Evolutionary conservation across 192 early-diverging fungal genomes (phyloP).

Genomic region (Oehlia diaphana): DNA sequence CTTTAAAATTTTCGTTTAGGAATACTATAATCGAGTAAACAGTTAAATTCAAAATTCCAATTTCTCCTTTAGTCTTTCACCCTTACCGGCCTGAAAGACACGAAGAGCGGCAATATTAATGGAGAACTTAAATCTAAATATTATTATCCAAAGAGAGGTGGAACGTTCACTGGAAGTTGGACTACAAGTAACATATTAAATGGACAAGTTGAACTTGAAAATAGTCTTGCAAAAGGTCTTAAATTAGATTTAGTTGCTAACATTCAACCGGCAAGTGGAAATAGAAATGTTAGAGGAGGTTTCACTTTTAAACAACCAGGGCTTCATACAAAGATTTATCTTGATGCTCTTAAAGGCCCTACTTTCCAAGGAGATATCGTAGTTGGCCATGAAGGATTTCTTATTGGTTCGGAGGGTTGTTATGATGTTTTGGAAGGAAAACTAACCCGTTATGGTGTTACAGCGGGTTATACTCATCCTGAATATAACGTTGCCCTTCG

Average conservation of each 20-base stretch:
- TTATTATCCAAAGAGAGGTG: slow-evolving; percentile 88
- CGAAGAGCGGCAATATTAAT: slow-evolving; percentile 91
- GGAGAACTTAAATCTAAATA: slow-evolving; percentile 99
- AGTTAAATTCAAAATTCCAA: neutral
- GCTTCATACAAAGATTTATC: slow-evolving; percentile 80
- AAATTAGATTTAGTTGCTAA: slow-evolving; percentile 90
- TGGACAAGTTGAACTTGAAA: slow-evolving; percentile 89
- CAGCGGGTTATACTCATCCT: slow-evolving; percentile 80
- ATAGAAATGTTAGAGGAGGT: slow-evolving; percentile 78
- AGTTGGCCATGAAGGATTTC: slow-evolving; percentile 85
- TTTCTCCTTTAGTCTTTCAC: slow-evolving; percentile 78
- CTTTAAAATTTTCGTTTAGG: neutral
- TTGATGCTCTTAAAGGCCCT: slow-evolving; percentile 96
- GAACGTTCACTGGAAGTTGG: slow-evolving; percentile 97
- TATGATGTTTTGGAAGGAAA: slow-evolving; percentile 92
- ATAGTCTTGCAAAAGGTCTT: slow-evolving; percentile 93
- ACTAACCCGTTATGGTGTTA: slow-evolving; percentile 83
- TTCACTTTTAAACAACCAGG: slow-evolving; percentile 96
- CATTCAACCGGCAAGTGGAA: slow-evolving; percentile 80
- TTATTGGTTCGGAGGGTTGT: slow-evolving; percentile 89
- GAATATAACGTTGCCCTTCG: slow-evolving; percentile 90
- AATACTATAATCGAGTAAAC: neutral
- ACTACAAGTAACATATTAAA: slow-evolving; percentile 91
- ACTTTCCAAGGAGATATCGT: slow-evolving; percentile 86
- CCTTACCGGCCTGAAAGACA: slow-evolving; percentile 90